A percentile compares a stretch with the other conserved stretches of the same genome.
phyloP scores from a whole-genome alignment of 148 eudicot species.

The Silene uniflora region DNA sequence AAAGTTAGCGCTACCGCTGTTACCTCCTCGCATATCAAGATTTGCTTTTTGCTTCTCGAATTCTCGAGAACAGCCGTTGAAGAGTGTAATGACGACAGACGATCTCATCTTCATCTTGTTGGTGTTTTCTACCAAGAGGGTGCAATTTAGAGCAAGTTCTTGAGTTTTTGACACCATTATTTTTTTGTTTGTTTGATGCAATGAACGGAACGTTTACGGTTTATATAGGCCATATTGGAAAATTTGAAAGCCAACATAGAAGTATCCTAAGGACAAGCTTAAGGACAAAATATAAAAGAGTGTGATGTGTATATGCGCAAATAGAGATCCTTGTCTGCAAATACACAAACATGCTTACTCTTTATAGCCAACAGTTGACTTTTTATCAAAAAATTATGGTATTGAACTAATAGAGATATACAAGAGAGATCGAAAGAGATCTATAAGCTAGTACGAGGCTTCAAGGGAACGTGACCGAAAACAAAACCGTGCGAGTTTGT shows the following conservation, averaged over 20 bases:
- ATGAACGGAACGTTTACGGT: too few relatives aligned
- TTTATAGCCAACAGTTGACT: too few relatives aligned
- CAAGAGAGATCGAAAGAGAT: background rate
- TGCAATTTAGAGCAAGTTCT: background rate
- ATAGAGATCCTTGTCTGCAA: too few relatives aligned
- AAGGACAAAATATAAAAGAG: too few relatives aligned
- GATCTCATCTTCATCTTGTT: background rate
- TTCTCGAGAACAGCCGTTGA: background rate
- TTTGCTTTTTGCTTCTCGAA: background rate
- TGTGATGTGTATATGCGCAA: too few relatives aligned
- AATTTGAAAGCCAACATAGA: too few relatives aligned
- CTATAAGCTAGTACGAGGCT: background rate
- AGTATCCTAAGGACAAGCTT: too few relatives aligned
- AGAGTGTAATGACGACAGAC: background rate
- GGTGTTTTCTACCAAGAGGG: background rate
- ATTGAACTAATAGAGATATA: too few relatives aligned
- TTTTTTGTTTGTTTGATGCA: background rate
- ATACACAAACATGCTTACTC: too few relatives aligned
- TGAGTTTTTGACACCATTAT: background rate
- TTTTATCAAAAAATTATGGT: too few relatives aligned
- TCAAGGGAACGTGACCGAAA: background rate
- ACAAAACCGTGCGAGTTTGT: background rate
- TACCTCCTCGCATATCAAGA: background rate
- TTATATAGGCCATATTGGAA: too few relatives aligned
- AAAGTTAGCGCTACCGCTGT: background rate